These are phyloP conservation scores for Pythium phragmitis DNA, from an alignment of 352 stramenopile species.

Conservation along the genomic window DNA sequence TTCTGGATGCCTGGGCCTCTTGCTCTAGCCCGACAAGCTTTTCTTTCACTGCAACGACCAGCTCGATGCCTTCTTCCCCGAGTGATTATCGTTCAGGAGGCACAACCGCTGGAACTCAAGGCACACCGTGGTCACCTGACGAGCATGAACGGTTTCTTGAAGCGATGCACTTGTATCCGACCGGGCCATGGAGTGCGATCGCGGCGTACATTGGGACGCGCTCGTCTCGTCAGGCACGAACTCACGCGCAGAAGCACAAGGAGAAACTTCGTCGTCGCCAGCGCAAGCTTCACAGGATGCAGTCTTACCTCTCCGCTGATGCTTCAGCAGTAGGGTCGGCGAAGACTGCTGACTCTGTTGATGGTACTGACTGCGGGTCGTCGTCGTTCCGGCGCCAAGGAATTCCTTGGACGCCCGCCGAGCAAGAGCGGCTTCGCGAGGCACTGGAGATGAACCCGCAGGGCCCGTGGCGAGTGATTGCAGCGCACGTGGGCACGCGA, in stretches of 20 bases:
- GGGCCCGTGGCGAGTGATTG: slow-evolving; percentile 6
- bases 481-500: slow-evolving; percentile 7
- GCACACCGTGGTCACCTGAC: slow-evolving; percentile 12
- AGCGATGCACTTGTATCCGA: slow-evolving; percentile 21
- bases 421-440: slow-evolving; percentile 42
- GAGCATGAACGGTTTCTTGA: slow-evolving; percentile 29
- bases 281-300: slow-evolving; percentile 15
- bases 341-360: neutral
- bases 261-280: slow-evolving; percentile 18
- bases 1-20: slow-evolving; percentile 8
- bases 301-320: slow-evolving; percentile 3
- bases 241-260: slow-evolving; percentile 20
- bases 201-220: slow-evolving; percentile 19
- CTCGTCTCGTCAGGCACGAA: slow-evolving; percentile 14
- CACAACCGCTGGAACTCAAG: neutral
- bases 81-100: neutral
- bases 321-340: neutral
- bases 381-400: neutral
- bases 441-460: slow-evolving; percentile 36
- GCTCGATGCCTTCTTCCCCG: neutral
- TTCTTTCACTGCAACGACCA: neutral
- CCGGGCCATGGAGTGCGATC: slow-evolving; percentile 17
- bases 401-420: slow-evolving; percentile 37
- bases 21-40: neutral
- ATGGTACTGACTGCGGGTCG: no score